These are phyloP conservation scores for Amanita inopinata DNA, from an alignment of 768 basidiomycete species.

Conservation along the genomic window DNA sequence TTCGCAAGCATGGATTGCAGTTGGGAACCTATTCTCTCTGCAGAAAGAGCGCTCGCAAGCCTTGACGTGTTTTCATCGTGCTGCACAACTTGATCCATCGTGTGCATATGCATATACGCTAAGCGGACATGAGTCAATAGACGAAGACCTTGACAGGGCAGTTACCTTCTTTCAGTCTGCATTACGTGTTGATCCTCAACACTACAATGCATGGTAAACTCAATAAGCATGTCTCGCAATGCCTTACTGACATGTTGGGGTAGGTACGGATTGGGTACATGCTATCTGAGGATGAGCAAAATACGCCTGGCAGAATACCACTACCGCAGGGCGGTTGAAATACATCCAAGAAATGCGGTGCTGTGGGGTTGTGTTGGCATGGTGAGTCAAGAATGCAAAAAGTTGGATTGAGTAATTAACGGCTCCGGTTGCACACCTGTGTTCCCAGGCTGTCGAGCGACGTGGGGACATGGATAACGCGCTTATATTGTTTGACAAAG, in stretches of 20 bases:
- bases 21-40: conserved; percentile 91
- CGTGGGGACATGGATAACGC: conserved; percentile 71
- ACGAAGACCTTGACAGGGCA: conserved; percentile 91
- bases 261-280: conserved; percentile 98
- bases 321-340: conserved; percentile 83
- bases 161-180: conserved; percentile 89
- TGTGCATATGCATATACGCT: conserved; percentile 96
- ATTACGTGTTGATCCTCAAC: conserved; percentile 81
- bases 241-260: conserved; percentile 20
- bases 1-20: conserved; percentile 90
- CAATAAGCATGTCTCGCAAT: conserved; percentile 1
- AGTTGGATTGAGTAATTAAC: conserved; percentile 15
- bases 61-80: conserved; percentile 88
- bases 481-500: conserved; percentile 71
- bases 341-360: conserved; percentile 94
- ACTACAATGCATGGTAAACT: conserved; percentile 92
- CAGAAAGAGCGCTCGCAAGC: conserved; percentile 93
- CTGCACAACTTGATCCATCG: conserved; percentile 77
- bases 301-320: conserved; percentile 92
- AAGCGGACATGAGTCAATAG: conserved; percentile 93
- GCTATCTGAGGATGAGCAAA: conserved; percentile 93
- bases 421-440: conserved; percentile 18
- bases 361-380: conserved; percentile 92
- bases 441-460: conserved; percentile 75
- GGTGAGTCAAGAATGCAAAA: conserved; percentile 67